Evolutionary conservation across 163 green algal species (phyloP).

Genomic region (Scenedesmus sp.): DNA sequence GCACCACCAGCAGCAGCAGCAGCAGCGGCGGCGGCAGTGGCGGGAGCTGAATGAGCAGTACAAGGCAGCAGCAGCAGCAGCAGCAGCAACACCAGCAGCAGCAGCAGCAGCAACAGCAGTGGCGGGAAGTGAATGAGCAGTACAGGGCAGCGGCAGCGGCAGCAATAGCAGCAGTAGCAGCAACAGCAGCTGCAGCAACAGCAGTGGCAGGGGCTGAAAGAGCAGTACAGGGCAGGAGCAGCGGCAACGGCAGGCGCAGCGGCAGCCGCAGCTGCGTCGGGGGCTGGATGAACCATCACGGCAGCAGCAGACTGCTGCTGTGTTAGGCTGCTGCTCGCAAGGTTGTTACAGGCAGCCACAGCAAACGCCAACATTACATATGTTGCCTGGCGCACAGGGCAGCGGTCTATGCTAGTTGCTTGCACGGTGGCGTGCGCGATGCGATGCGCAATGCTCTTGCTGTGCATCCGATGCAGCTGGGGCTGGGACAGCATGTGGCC

Average conservation of each 20-base stretch:
- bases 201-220: background rate
- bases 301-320: no score
- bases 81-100: slow-evolving; percentile 1
- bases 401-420: no score
- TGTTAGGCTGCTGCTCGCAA: no score
- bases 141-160: slow-evolving; percentile 2
- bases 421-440: no score
- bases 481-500: no score
- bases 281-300: no score
- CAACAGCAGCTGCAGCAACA: background rate
- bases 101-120: background rate
- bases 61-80: background rate
- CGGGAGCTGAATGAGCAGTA: background rate
- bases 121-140: slow-evolving; percentile 48
- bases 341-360: background rate
- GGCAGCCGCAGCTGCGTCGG: background rate
- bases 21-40: background rate
- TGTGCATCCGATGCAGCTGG: no score
- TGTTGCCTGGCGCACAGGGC: background rate
- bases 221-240: background rate
- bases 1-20: background rate
- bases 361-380: background rate
- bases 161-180: background rate
- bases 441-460: no score
- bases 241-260: background rate